A percentile compares a stretch with the other conserved stretches of the same genome.
Evolutionary conservation across 129 eudicot species (phyloP).

Genomic region (Chrysanthemum makinoi): DNA sequence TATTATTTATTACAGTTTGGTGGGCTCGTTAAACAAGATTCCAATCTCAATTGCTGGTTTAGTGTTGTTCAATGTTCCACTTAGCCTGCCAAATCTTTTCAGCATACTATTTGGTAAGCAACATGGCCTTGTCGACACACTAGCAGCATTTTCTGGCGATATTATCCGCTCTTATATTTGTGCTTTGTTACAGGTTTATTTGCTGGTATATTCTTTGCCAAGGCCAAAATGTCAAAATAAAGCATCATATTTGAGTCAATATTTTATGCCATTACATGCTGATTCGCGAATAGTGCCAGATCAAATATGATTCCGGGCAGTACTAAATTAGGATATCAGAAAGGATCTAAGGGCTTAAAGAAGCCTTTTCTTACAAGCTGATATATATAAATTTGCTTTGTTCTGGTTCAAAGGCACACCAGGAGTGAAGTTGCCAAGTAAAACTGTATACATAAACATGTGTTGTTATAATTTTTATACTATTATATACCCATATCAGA

Average conservation of each 20-base stretch:
- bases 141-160: conserved; percentile 1
- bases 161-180: conserved; percentile 2
- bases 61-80: conserved; percentile 70
- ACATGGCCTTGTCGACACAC: conserved; percentile 9
- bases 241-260: conserved; percentile 2
- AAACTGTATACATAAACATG: too few species aligned
- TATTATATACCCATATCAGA: too few species aligned
- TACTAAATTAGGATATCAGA: background rate
- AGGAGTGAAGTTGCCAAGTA: conserved; percentile 30
- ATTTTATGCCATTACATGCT: conserved; percentile 7
- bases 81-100: conserved; percentile 57
- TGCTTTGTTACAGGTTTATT: conserved; percentile 52
- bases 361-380: conserved; percentile 14
- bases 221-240: conserved; percentile 70
- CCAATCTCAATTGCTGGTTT: conserved; percentile 80
- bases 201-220: conserved; percentile 77
- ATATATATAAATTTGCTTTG: conserved; percentile 11
- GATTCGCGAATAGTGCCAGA: conserved; percentile 19
- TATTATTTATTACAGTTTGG: conserved; percentile 46
- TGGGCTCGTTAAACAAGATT: conserved; percentile 79
- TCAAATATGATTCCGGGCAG: conserved; percentile 18
- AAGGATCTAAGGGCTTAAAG: conserved; percentile 26
- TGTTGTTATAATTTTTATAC: too few species aligned
- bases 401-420: conserved; percentile 39
- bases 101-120: conserved; percentile 78